Evolutionary conservation across 306 rosid genomes (phyloP).

Genomic region (Calophaca sinica): DNA sequence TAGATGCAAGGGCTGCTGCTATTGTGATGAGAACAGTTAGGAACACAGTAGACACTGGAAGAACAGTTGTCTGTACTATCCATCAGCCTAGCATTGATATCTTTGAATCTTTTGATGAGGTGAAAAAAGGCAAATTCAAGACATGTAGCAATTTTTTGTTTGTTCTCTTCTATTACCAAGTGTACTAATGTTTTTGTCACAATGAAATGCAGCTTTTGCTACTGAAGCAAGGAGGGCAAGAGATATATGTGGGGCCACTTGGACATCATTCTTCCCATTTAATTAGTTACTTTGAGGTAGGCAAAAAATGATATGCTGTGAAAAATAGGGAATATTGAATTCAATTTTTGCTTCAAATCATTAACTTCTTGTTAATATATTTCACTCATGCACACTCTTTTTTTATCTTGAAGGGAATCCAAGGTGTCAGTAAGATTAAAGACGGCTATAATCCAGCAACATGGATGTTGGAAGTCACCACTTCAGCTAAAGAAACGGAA

Average conservation of each 20-base stretch:
- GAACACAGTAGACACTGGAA: slow-evolving; percentile 74
- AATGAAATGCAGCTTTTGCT: slow-evolving; percentile 57
- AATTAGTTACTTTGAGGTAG: slow-evolving; percentile 59
- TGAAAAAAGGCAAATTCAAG: slow-evolving; percentile 10
- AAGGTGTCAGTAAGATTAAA: slow-evolving; percentile 54
- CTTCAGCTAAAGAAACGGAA: slow-evolving; percentile 53
- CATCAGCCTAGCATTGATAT: slow-evolving; percentile 78
- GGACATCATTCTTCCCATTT: slow-evolving; percentile 58
- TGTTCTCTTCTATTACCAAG: slow-evolving; percentile 22
- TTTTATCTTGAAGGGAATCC: slow-evolving; percentile 52
- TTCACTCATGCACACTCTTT: neutral
- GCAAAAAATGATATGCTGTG: slow-evolving; percentile 7
- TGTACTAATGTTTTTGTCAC: slow-evolving; percentile 30
- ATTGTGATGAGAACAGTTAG: slow-evolving; percentile 73
- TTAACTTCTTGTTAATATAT: neutral
- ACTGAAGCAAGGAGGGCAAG: slow-evolving; percentile 63
- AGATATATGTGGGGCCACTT: slow-evolving; percentile 60
- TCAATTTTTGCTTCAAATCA: neutral
- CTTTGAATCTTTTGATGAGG: slow-evolving; percentile 77
- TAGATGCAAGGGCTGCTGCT: slow-evolving; percentile 77
- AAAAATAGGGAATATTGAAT: slow-evolving; percentile 2
- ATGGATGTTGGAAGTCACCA: slow-evolving; percentile 61
- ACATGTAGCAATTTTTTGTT: neutral
- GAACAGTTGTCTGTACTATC: slow-evolving; percentile 76
- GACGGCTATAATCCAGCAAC: slow-evolving; percentile 65